Conservation (phyloP, 208 protist species). For the Angomonas ambiguus region DNA sequence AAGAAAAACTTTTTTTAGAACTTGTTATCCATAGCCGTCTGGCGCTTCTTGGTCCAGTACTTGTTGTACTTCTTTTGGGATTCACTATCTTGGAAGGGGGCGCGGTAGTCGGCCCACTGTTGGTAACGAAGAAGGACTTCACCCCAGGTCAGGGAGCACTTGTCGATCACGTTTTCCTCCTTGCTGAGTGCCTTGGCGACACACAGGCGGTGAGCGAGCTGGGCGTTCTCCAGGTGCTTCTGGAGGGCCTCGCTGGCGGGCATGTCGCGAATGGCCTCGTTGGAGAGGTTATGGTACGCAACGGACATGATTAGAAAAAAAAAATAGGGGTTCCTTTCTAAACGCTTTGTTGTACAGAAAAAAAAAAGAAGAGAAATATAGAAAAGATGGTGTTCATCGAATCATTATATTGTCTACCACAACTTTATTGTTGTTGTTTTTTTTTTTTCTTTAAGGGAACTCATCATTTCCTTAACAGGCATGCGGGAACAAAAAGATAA, state of each 20-base stretch:
- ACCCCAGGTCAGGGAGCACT: conserved; percentile 87
- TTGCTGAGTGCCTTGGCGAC: conserved; percentile 82
- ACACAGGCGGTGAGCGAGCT: conserved; percentile 83
- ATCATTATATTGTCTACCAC: not conserved
- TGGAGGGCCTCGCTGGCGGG: conserved; percentile 76
- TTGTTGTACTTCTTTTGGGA: conserved; percentile 71
- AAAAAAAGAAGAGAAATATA: conserved; percentile 3
- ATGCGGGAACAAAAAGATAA: conserved; percentile 9
- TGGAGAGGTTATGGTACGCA: conserved; percentile 75
- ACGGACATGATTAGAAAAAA: conserved; percentile 31
- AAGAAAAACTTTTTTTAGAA: not conserved
- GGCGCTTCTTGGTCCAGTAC: conserved; percentile 88
- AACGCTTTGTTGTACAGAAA: not conserved
- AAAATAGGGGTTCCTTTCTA: not conserved
- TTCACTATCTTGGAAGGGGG: conserved; percentile 70
- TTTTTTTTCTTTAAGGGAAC: conserved; percentile 3
- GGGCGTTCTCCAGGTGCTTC: conserved; percentile 86
- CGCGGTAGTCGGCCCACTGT: conserved; percentile 82
- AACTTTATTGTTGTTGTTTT: conserved; percentile 9
- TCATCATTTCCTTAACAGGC: no score
- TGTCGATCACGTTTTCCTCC: conserved; percentile 61
- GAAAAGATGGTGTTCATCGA: conserved; percentile 2
- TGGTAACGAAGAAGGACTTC: conserved; percentile 86
- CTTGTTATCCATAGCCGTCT: conserved; percentile 41
- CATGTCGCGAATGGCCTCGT: conserved; percentile 68